A percentile compares a stretch with the other conserved stretches of the same genome.
Evolutionary conservation across 192 early-diverging fungal species (phyloP).

Genomic region (Coemansia reversa): DNA sequence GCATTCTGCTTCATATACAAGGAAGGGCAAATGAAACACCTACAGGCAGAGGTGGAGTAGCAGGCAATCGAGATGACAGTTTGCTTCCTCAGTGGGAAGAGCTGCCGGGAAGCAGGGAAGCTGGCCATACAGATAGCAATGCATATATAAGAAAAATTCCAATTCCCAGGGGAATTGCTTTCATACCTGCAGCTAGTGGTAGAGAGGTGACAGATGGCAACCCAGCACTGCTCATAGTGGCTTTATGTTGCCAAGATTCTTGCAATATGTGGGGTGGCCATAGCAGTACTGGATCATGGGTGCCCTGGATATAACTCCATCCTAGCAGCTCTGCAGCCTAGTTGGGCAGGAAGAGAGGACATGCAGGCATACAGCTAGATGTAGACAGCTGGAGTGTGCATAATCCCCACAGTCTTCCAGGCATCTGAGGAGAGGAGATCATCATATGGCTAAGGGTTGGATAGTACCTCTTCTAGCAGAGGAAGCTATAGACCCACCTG

Average conservation of each 20-base stretch:
- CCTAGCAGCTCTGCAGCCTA: neutral
- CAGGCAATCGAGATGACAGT: constrained; percentile 2
- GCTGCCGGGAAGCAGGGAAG: neutral
- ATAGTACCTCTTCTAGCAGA: neutral
- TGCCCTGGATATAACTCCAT: neutral
- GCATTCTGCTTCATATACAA: neutral
- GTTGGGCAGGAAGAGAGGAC: no score
- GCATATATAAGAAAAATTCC: neutral
- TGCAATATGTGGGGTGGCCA: neutral
- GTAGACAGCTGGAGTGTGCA: neutral
- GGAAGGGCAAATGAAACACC: neutral
- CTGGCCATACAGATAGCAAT: neutral
- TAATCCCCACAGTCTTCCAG: neutral
- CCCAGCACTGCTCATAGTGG: neutral
- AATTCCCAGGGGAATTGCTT: constrained; percentile 8
- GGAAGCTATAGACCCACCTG: no score
- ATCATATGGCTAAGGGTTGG: neutral
- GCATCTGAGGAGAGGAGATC: neutral
- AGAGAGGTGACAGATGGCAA: neutral
- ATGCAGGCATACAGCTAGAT: no score
- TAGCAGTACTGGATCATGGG: neutral
- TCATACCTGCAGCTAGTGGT: constrained; percentile 4
- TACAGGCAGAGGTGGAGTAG: constrained; percentile 1
- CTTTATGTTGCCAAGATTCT: neutral
- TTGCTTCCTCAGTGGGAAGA: neutral